Evolutionary conservation across 352 stramenopile species (phyloP).

Genomic region (Phytophthora pseudosyringae): DNA sequence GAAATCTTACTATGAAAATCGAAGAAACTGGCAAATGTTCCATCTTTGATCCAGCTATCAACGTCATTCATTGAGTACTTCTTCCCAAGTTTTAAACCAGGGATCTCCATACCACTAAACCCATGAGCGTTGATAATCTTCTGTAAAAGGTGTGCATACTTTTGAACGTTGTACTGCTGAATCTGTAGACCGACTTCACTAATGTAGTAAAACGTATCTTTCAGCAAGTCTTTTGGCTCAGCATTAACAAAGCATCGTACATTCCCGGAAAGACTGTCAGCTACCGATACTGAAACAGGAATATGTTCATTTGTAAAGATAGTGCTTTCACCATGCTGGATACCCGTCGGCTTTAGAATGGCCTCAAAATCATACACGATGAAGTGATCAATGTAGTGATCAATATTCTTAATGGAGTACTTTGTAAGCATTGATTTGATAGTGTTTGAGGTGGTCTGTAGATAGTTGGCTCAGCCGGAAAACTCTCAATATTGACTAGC

Average conservation of each 20-base stretch:
- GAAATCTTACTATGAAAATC: neutral
- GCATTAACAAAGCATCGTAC: neutral
- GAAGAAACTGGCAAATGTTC: too few relatives aligned
- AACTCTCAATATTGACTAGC: neutral
- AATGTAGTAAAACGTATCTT: neutral
- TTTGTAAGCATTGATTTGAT: neutral
- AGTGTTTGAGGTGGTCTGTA: neutral
- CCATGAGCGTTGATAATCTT: neutral
- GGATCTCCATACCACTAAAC: too few relatives aligned
- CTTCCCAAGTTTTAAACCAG: too few relatives aligned
- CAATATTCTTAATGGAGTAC: neutral
- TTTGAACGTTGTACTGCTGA: too few relatives aligned
- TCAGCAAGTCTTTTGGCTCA: neutral
- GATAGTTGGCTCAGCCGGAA: conserved; percentile 2
- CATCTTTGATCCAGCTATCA: too few relatives aligned
- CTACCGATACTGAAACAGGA: neutral
- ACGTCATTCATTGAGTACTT: too few relatives aligned
- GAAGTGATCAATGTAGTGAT: neutral
- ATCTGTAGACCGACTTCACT: too few relatives aligned
- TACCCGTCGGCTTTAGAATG: too few relatives aligned
- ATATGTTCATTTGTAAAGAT: too few relatives aligned
- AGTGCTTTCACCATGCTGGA: too few relatives aligned
- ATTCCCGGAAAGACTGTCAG: neutral
- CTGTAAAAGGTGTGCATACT: too few relatives aligned
- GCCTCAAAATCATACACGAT: neutral